A percentile compares a stretch with the other conserved stretches of the same genome.
phyloP scores from a whole-genome alignment of 257 asterid species.

The Linaria vulgaris region DNA sequence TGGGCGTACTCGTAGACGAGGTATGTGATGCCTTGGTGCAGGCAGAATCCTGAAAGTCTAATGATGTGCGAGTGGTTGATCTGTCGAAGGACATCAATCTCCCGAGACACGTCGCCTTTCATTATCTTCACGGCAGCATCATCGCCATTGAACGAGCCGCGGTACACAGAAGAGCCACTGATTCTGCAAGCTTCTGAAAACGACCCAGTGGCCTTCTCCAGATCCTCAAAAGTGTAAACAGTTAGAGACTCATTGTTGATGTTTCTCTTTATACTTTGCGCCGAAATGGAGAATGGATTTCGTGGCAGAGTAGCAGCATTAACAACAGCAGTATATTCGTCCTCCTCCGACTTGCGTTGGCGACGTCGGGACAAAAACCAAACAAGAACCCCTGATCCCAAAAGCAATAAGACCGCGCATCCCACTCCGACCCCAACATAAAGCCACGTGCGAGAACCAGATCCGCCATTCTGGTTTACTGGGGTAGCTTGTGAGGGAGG shows the following conservation, averaged over 20 bases:
- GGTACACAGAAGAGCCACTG: slow-evolving; percentile 47
- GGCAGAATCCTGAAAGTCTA: slow-evolving; percentile 59
- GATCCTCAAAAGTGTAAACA: slow-evolving; percentile 44
- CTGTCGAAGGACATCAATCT: slow-evolving; percentile 47
- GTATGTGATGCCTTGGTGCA: slow-evolving; percentile 53
- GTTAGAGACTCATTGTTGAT: slow-evolving; percentile 43
- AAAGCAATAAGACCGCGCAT: slow-evolving; percentile 32
- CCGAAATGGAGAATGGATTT: slow-evolving; percentile 20
- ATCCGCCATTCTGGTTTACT: not conserved
- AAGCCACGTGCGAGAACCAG: slow-evolving; percentile 37
- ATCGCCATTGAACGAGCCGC: slow-evolving; percentile 54
- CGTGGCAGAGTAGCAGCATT: not conserved
- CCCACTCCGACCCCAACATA: slow-evolving; percentile 56
- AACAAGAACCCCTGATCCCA: slow-evolving; percentile 16
- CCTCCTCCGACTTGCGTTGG: slow-evolving; percentile 22
- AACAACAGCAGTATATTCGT: slow-evolving; percentile 1
- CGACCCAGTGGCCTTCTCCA: slow-evolving; percentile 46
- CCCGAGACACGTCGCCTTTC: slow-evolving; percentile 50
- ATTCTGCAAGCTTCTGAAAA: slow-evolving; percentile 45
- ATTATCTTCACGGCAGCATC: slow-evolving; percentile 53
- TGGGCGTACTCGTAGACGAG: slow-evolving; percentile 62
- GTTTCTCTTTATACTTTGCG: slow-evolving; percentile 32
- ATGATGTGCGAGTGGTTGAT: slow-evolving; percentile 53
- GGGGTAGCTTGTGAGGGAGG: slow-evolving; percentile 20
- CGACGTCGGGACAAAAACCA: slow-evolving; percentile 26